phyloP scores from a whole-genome alignment of 495 filamentous ascomycete species.

The Rostrohypoxylon terebratum region DNA sequence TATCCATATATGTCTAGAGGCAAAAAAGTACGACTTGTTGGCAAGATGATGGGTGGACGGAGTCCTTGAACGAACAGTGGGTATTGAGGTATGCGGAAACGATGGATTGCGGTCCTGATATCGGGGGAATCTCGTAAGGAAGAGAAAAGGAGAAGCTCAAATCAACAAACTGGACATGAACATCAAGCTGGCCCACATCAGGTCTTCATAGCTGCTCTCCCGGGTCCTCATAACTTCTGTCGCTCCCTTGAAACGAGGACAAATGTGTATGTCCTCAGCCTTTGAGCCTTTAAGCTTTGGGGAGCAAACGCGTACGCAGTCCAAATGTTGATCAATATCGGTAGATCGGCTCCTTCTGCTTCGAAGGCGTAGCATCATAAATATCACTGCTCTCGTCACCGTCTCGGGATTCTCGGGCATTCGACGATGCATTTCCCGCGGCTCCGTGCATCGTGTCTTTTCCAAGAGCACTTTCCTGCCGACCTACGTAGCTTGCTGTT shows the following conservation, averaged over 20 bases:
- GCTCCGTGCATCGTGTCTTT: conserved; percentile 54
- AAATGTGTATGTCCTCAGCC: neutral
- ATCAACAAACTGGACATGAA: conserved; percentile 19
- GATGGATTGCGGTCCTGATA: conserved; percentile 22
- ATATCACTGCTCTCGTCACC: conserved; percentile 28
- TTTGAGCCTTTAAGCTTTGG: neutral
- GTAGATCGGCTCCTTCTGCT: conserved; percentile 52
- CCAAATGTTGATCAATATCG: conserved; percentile 49
- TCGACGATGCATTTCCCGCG: conserved; percentile 13
- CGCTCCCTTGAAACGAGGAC: conserved; percentile 10
- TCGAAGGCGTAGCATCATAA: conserved; percentile 40
- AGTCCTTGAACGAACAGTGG: neutral
- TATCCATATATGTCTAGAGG: neutral
- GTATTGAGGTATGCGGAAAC: neutral
- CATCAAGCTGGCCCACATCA: neutral
- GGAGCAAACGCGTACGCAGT: neutral
- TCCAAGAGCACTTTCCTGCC: conserved; percentile 52
- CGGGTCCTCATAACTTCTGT: conserved; percentile 9
- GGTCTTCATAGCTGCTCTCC: conserved; percentile 9
- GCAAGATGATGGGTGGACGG: neutral
- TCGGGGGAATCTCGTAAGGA: conserved; percentile 44
- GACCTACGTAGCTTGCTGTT: conserved; percentile 51
- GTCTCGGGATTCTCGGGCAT: conserved; percentile 21
- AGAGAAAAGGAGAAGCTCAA: conserved; percentile 28
- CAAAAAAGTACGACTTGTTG: neutral